Conservation (phyloP, 2,329 filamentous ascomycete species). For the Ceratocystis huliohia region DNA sequence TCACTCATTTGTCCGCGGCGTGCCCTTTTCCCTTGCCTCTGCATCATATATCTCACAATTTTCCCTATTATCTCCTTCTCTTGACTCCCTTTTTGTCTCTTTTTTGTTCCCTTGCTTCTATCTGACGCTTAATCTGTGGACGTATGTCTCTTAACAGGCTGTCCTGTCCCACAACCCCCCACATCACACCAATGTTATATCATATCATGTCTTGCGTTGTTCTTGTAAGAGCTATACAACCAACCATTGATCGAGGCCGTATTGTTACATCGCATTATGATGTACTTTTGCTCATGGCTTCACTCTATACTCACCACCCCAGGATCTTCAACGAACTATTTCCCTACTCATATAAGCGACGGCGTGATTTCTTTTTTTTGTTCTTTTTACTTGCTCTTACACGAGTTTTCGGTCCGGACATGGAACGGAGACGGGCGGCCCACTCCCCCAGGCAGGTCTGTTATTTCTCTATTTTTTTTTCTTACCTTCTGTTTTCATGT, state of each 20-base stretch:
- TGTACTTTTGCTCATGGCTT: neutral
- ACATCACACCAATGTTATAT: neutral
- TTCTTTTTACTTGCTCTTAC: neutral
- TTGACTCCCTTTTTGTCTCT: neutral
- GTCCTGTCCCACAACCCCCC: neutral
- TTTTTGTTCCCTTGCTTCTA: neutral
- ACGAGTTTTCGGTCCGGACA: neutral
- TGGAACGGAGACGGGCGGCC: neutral
- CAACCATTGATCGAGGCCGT: no score
- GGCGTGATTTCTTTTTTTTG: neutral
- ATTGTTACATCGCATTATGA: neutral
- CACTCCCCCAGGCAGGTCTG: neutral
- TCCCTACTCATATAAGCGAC: neutral
- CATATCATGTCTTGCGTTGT: neutral
- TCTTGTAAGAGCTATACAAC: neutral
- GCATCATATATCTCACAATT: neutral
- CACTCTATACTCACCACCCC: slow-evolving; percentile 3
- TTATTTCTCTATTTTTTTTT: neutral
- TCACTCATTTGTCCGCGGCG: neutral
- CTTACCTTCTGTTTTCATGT: neutral
- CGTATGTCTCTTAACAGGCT: slow-evolving; percentile 2
- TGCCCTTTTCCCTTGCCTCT: neutral
- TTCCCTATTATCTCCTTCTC: neutral
- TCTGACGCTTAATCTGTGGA: neutral
- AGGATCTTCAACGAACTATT: slow-evolving; percentile 10